Evolutionary conservation across 441 rosid species (phyloP).

Genomic region (Gossypium schwendimanii): DNA sequence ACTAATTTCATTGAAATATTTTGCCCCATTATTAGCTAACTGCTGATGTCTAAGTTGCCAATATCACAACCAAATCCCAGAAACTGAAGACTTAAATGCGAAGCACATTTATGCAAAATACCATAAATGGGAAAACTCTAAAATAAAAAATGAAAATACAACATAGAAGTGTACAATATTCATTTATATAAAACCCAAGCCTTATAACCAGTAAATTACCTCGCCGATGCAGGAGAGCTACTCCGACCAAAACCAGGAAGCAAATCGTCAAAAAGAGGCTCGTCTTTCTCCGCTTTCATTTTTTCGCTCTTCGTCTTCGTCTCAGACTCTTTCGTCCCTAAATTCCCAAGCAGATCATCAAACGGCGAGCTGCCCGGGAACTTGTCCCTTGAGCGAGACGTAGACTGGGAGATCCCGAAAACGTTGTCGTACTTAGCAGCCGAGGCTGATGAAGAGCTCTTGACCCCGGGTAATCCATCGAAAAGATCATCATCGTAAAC

Average conservation of each 20-base stretch:
- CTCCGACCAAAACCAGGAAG: conserved; percentile 66
- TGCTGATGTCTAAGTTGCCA: background rate
- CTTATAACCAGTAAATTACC: conserved; percentile 23
- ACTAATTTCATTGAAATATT: background rate
- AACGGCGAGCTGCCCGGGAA: conserved; percentile 35
- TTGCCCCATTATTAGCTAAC: background rate
- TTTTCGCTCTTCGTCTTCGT: conserved; percentile 25
- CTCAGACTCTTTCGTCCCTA: conserved; percentile 39
- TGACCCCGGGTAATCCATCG: conserved; percentile 65
- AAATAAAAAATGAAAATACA: background rate
- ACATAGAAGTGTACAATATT: too few species aligned
- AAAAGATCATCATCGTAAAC: conserved; percentile 74
- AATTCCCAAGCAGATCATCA: conserved; percentile 62
- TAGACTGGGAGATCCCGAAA: conserved; percentile 24
- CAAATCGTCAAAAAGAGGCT: conserved; percentile 53
- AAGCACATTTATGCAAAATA: background rate
- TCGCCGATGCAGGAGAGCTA: conserved; percentile 38
- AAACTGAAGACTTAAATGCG: background rate
- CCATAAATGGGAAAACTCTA: background rate
- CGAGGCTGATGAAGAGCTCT: conserved; percentile 33
- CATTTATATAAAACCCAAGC: conserved; percentile 2
- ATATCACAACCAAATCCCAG: background rate
- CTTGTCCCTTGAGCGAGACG: conserved; percentile 21
- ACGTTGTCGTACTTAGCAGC: conserved; percentile 38
- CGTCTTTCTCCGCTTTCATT: conserved; percentile 28